These are phyloP conservation scores for Fusarium metavorans DNA, from an alignment of 2,329 filamentous ascomycete species.

Conservation along the genomic window DNA sequence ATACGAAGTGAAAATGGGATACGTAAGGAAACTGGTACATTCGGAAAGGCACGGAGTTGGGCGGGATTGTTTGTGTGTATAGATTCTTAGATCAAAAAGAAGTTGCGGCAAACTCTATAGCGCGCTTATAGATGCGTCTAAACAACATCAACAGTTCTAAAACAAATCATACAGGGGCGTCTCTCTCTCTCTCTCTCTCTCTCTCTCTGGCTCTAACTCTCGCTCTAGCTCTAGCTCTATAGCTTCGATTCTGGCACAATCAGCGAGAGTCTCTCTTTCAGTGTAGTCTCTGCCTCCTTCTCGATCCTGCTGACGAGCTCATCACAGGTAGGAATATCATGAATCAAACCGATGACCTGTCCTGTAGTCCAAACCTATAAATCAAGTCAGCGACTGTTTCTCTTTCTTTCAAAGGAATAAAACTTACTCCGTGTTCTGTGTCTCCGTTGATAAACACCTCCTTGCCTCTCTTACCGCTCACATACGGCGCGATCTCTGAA, in stretches of 20 bases:
- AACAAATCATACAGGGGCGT: conserved; percentile 6
- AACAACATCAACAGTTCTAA: conserved; percentile 16
- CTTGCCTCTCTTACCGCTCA: conserved; percentile 90
- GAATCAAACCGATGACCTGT: conserved; percentile 90
- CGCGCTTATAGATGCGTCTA: conserved; percentile 15
- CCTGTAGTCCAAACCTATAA: conserved; percentile 93
- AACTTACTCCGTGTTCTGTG: conserved; percentile 85
- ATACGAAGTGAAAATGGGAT: background rate
- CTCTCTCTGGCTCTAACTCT: background rate
- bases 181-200: too few species aligned
- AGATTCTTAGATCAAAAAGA: conserved; percentile 11
- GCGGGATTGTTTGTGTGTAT: background rate
- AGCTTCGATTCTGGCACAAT: conserved; percentile 70
- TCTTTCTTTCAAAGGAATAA: background rate
- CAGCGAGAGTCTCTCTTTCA: conserved; percentile 70
- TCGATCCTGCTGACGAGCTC: conserved; percentile 79
- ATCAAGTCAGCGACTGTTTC: conserved; percentile 12
- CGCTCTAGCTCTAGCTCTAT: conserved; percentile 49
- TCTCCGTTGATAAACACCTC: conserved; percentile 95
- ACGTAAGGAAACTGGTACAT: background rate
- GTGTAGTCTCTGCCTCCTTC: conserved; percentile 76
- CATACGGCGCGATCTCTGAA: conserved; percentile 84
- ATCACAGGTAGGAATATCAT: conserved; percentile 83
- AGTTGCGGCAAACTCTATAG: conserved; percentile 3
- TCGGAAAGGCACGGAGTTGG: background rate